Evolutionary conservation across 768 basidiomycete genomes (phyloP).

Genomic region (Calocera viscosa): DNA sequence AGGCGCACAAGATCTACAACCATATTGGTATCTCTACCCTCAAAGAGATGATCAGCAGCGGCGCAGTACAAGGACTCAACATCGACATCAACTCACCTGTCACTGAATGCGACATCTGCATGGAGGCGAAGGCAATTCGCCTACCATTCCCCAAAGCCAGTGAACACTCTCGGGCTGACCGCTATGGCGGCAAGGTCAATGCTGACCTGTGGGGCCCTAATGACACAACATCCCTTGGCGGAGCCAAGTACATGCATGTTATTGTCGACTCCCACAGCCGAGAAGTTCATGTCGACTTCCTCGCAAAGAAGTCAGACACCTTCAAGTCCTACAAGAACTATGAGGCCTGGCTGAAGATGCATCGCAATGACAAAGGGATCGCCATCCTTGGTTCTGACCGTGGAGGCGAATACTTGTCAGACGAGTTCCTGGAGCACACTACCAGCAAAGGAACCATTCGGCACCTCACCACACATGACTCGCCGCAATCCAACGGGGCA

Average conservation of each 20-base stretch:
- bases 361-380: constrained; percentile 3
- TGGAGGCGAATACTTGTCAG: constrained; percentile 15
- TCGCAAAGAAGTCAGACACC: constrained; percentile 11
- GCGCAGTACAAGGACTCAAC: not conserved
- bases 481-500: constrained; percentile 16
- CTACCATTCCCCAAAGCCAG: constrained; percentile 7
- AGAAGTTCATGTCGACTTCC: not conserved
- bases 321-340: constrained; percentile 10
- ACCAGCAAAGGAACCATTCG: constrained; percentile 9
- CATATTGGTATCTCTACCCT: not conserved
- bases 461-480: constrained; percentile 9
- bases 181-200: constrained; percentile 8
- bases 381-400: constrained; percentile 11
- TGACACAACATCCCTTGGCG: not conserved
- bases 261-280: constrained; percentile 10
- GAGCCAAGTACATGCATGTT: constrained; percentile 14
- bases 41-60: not conserved
- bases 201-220: constrained; percentile 14
- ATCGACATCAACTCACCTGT: not conserved
- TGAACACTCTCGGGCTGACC: not conserved
- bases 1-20: not conserved
- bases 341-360: constrained; percentile 9
- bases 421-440: not conserved
- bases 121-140: constrained; percentile 10
- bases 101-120: constrained; percentile 10